Base-by-base conservation (phyloP, 768 basidiomycete genomes). In the Auriculariales sp. region DNA sequence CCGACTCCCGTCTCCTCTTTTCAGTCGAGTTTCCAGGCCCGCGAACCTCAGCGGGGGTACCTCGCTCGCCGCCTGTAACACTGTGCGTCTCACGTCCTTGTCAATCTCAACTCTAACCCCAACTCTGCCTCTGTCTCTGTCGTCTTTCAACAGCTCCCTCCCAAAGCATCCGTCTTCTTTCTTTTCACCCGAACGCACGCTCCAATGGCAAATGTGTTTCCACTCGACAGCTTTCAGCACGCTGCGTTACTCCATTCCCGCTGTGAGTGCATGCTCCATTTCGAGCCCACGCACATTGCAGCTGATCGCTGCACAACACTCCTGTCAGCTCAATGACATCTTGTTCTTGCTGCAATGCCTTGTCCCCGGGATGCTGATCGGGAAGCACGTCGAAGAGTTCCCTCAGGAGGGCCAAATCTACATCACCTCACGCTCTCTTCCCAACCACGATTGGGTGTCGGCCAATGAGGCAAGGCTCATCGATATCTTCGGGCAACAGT, bases 151-250 rank as follows among this genome's bases (percentile, higher is more conserved):
- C 33, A 49, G 34, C 12, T 11, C 33, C 59, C 73, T 89, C 30
- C 86, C 86, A 6, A 71, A 79, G 51, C 78, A 88, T 54, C 85
- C 86, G 32, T 81, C 79, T 33, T 85, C 86, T 24, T 89, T 90
- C 66, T 90, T 89, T 68, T 83, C 81, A 46, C 84, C 84, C 10
- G 83, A 89, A 61, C 70, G 86, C 56, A 77, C 83, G 52, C 75
- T 88, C 42, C 85, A 88, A 61, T 90, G 87, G 86, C 78, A 88
- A 62, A 87, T 88, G 85, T 83, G 87, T 57, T 90, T 90, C 49
- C 49, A 49, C 15, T 44, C 35, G 19, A 44, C 39, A 5, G 19
- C 39, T 25, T 44, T 44, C 39, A 24, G 22, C 39, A 44, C 39
- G 4, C 17, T 44, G 39, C 39, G 39, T 12, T 19, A 22, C 39